Base-by-base conservation (phyloP, 1,284 basidiomycete species). In the Rhodotorula sp. region DNA sequence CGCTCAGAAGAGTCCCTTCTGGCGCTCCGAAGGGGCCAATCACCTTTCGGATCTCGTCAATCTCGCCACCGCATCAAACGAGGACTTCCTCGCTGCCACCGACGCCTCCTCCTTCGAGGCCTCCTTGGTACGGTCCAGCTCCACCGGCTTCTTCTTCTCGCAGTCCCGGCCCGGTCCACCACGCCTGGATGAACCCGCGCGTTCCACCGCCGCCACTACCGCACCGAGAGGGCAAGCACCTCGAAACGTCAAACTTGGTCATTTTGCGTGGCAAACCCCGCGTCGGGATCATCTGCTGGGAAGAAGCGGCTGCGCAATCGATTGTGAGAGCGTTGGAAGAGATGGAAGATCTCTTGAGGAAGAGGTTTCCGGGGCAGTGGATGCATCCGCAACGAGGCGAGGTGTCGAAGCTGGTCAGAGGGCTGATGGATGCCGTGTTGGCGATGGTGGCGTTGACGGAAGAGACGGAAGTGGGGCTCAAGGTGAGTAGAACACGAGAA, bases 181-280 rank as follows among this genome's bases (percentile, higher is more conserved):
- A 49, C 34, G 14, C 63, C 48, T 64, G 34, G 47, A 34, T 64
- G 47, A 34, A 58, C 48, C 28, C 45, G 16, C n/a, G 47, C 28
- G 23, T 34, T 12, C 56, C 63, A n/a, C 63, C 63, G 23, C 56
- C 43, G 3, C 63, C 63, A 23, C 21, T 64, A 23, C 19, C 6
- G 21, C 48, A n/a, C 23, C 12, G 21, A 1, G 63, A 64, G 15
- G 55, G 56, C 0, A 5, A 26, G 19, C 10, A 5, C 14, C 21
- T 64, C 23, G 18, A 23, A 23, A 7, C 16, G 43, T 21, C 47
- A 31, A 64, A 64, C 56, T 56, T 64, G 10, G 34, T 58, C 28
- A 26, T 58, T 21, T 15, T 23, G 21, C 55, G 56, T 1, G 63
- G 63, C 21, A 58, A 58, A 48, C 23, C 56, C 4, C 55, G 63